These are phyloP conservation scores for Cladosporium sp. DNA, from an alignment of 2,329 filamentous ascomycete genomes.

Conservation along the genomic window DNA sequence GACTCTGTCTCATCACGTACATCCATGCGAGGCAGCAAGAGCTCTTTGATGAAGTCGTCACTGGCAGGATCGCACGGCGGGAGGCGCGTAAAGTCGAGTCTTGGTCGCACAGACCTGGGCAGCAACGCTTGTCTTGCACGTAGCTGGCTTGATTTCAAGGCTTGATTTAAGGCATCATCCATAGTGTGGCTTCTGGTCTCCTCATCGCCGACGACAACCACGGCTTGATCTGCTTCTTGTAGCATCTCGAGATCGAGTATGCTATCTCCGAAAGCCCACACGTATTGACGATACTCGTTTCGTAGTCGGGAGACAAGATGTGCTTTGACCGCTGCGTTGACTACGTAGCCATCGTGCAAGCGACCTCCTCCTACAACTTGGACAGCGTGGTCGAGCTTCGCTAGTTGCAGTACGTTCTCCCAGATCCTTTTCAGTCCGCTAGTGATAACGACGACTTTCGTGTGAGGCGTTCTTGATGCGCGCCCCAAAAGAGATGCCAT, in stretches of 20 bases:
- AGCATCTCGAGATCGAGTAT: conserved; percentile 57
- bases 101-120: conserved; percentile 35
- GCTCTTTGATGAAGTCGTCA: background rate
- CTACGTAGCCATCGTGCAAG: conserved; percentile 45
- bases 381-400: background rate
- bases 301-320: conserved; percentile 43
- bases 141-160: conserved; percentile 39
- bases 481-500: background rate
- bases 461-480: background rate
- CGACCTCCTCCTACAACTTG: conserved; percentile 35
- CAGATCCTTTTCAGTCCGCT: background rate
- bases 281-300: conserved; percentile 32
- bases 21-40: background rate
- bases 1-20: background rate
- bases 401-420: background rate
- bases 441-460: background rate
- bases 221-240: conserved; percentile 46
- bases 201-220: conserved; percentile 54
- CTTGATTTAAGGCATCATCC: conserved; percentile 43
- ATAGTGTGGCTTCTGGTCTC: conserved; percentile 47
- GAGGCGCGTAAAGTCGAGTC: conserved; percentile 34
- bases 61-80: background rate
- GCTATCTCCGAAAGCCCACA: conserved; percentile 59
- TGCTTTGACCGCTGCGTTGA: conserved; percentile 51
- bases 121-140: conserved; percentile 46